Evolutionary conservation across 768 basidiomycete genomes (phyloP), one percentile per base, ranked within the genome.

Genomic region (Pleurotus platypus): DNA sequence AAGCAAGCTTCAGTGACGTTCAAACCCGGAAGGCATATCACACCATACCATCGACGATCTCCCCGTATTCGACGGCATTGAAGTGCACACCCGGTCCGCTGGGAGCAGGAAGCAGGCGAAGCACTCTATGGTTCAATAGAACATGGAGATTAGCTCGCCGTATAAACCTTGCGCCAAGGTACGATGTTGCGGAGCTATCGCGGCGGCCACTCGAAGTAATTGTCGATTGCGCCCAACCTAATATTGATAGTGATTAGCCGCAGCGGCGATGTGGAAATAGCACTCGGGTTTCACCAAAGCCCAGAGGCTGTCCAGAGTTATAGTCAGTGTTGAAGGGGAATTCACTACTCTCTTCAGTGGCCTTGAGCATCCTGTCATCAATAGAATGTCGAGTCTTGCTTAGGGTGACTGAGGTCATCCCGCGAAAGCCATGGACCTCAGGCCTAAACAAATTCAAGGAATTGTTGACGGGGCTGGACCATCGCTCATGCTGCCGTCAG

Each of bases 251-350:
- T 18, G 43, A 49, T 16, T 8, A 20, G 18, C 40, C 1, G 16
- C 46, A 11, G 30, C 9, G 30, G 3, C 11, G 0, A 11, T 37
- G 9, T 38, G 15, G 12, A 5, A 15, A 13, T 20, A 51, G 4
- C 4, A 5, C 11, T 11, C 8, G n/a, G 15, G 50, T 37, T 11
- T 0, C 43, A 70, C 72, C 63, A 16, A 72, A 35, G 11, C 72
- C 72, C 2, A 72, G 45, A 2, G 62, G 61, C 18, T 57, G 49
- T 1, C 75, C 74, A 6, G 65, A 64, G 58, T 75, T 74, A 55
- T 65, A 63, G 57, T 76, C 75, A 11, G 61, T 11, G 43, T 69
- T 72, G 59, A 65, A 74, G 2, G 71, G 70, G 47, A 72, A 76
- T 13, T 65, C 60, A 4, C 51, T 37, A 1, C 62, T 46, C 45